Conservation (phyloP, 164 flowering plant genomes). For the Euptelea pleiosperma region DNA sequence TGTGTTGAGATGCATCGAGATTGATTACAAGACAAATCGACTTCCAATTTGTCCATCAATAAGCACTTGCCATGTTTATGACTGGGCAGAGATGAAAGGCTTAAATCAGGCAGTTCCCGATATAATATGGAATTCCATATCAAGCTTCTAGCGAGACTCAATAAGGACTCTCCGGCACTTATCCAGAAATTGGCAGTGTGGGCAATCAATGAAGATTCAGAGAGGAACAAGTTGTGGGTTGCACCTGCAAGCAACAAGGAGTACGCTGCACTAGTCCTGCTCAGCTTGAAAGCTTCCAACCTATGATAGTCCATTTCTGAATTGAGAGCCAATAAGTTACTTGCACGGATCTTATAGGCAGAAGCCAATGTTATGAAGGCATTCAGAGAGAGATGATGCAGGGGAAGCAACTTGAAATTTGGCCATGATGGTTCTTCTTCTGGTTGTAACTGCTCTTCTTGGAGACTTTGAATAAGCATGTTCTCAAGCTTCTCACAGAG, state of each 20-base stretch:
- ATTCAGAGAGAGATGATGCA: conserved; percentile 49
- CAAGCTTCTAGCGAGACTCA: conserved; percentile 36
- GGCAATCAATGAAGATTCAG: conserved; percentile 53
- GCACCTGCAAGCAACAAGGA: conserved; percentile 64
- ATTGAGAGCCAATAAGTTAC: conserved; percentile 17
- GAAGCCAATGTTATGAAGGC: conserved; percentile 60
- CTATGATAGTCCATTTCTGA: conserved; percentile 15
- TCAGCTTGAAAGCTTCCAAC: conserved; percentile 32
- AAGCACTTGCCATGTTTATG: conserved; percentile 26
- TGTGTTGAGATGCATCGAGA: conserved; percentile 4
- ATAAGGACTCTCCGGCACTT: conserved; percentile 58
- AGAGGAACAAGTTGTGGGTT: conserved; percentile 43
- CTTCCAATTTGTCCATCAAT: conserved; percentile 20
- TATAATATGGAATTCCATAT: conserved; percentile 16
- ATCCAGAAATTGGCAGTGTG: conserved; percentile 54
- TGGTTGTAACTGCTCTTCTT: conserved; percentile 13
- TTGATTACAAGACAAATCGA: conserved; percentile 2
- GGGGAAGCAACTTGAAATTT: conserved; percentile 39
- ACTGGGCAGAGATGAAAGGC: conserved; percentile 9
- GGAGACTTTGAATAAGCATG: conserved; percentile 32
- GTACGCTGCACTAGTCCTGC: conserved; percentile 48
- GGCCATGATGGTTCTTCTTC: conserved; percentile 14
- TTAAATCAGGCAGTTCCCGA: neutral
- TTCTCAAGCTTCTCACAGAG: conserved; percentile 58
- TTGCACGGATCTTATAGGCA: conserved; percentile 50